Base-by-base conservation (phyloP, 495 filamentous ascomycete genomes). In the Penicillium arizonense region DNA sequence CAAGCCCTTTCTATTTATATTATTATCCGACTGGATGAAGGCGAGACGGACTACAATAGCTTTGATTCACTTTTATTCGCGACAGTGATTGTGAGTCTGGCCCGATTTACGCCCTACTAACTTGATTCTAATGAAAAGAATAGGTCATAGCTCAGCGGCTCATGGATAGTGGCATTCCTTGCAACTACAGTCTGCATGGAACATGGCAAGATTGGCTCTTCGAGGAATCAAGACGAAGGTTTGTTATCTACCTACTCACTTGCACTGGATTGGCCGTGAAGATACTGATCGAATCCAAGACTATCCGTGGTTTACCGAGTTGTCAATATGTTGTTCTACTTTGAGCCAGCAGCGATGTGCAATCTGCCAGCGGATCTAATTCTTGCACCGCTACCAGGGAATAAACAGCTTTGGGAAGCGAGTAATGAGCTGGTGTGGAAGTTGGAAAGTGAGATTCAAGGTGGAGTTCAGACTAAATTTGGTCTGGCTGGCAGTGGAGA, bases 381-480 rank as follows among this genome's bases (percentile, higher is more conserved):
- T 20, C 34, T 80, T 14, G 72, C 73, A 37, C 74, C 73, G 18
- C 56, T 78, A n/a, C 77, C 77, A 16, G 65, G 71, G 3, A 71
- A 66, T 50, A 77, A 73, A 59, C 68, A 68, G 51, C 69, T 78
- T 5, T 80, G 77, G 77, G 74, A 78, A 64, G 74, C 77, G 49
- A 44, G 44, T 10, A 64, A 75, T 53, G 67, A 66, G 53, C 32
- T 34, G 10, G 30, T 28, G 14, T 78, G 74, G 75, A 70, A 64
- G 47, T 14, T 37, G 8, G 69, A 70, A 52, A 61, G 34, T 23
- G 49, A 66, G 37, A 65, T 44, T 36, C 55, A 67, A 2, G 50
- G 59, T 12, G 63, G 40, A 12, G 44, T 14, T 5, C 55, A 58
- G 32, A 56, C 50, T 52, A 48, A 50, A 8, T 77, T 70, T 64